These are phyloP conservation scores for Spathaspora sp. DNA, from an alignment of 805 yeast genomes.

Conservation along the genomic window DNA sequence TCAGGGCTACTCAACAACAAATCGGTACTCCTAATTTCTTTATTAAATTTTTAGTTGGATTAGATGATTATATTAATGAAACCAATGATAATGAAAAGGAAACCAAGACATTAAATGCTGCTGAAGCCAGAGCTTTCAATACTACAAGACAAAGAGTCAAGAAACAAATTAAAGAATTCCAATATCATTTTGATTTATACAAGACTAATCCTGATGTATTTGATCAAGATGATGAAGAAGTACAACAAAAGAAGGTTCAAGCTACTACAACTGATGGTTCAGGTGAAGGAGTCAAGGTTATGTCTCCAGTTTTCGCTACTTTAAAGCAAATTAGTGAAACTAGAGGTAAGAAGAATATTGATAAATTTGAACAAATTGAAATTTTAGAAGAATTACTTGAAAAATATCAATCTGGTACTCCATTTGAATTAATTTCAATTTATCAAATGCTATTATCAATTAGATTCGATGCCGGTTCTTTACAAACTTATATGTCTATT, in stretches of 20 bases:
- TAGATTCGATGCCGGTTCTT: slow-evolving; percentile 76
- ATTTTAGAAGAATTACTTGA: slow-evolving; percentile 61
- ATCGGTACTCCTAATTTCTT: slow-evolving; percentile 67
- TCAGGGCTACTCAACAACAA: slow-evolving; percentile 74
- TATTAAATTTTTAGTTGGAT: slow-evolving; percentile 62
- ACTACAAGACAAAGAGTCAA: slow-evolving; percentile 83
- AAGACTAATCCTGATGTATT: slow-evolving; percentile 72
- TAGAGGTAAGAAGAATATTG: slow-evolving; percentile 94
- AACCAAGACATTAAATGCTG: slow-evolving; percentile 74
- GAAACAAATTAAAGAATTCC: slow-evolving; percentile 72
- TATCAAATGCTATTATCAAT: slow-evolving; percentile 81
- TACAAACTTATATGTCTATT: slow-evolving; percentile 68
- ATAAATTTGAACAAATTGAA: slow-evolving; percentile 71
- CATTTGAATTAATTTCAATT: slow-evolving; percentile 76
- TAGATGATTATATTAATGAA: slow-evolving; percentile 65
- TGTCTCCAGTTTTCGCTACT: slow-evolving; percentile 60
- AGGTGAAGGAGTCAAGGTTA: slow-evolving; percentile 31
- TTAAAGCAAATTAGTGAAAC: slow-evolving; percentile 76
- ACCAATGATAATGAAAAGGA: slow-evolving; percentile 46
- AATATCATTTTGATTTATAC: slow-evolving; percentile 53
- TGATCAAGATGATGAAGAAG: slow-evolving; percentile 43
- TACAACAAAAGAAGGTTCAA: background rate
- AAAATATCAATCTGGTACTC: slow-evolving; percentile 22
- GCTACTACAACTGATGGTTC: slow-evolving; percentile 28
- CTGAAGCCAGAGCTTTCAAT: slow-evolving; percentile 82